Percentiles rank a stretch among this genome's conserved stretches.
Conservation (phyloP, 2,329 filamentous ascomycete species). For the Huntiella moniliformis region DNA sequence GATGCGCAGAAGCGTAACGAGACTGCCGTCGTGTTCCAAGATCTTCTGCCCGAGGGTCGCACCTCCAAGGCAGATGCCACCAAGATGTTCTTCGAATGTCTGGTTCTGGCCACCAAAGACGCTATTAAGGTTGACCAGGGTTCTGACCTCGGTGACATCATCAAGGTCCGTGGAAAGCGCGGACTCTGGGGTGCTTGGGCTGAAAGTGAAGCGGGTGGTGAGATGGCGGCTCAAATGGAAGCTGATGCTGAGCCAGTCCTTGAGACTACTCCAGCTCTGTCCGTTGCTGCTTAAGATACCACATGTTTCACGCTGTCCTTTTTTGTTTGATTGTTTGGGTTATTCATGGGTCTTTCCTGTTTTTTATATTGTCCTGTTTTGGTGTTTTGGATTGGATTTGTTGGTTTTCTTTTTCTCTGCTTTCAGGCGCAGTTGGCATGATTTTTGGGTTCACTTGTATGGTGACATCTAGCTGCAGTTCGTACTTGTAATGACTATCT, state of each 20-base stretch:
- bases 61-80: slow-evolving; percentile 82
- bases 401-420: too few species aligned
- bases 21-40: slow-evolving; percentile 69
- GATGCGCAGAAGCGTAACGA: slow-evolving; percentile 57
- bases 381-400: too few species aligned
- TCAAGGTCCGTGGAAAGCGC: slow-evolving; percentile 74
- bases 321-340: not conserved
- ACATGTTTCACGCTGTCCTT: not conserved
- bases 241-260: slow-evolving; percentile 16
- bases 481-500: too few species aligned
- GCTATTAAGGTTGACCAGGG: slow-evolving; percentile 91
- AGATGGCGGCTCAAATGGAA: slow-evolving; percentile 34
- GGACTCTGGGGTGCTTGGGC: slow-evolving; percentile 97
- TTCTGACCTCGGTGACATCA: slow-evolving; percentile 54
- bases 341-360: slow-evolving; percentile 1
- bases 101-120: slow-evolving; percentile 93
- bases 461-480: too few species aligned
- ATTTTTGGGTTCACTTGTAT: too few species aligned
- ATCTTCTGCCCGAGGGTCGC: slow-evolving; percentile 63
- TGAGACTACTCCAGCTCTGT: slow-evolving; percentile 7
- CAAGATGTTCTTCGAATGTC: slow-evolving; percentile 97
- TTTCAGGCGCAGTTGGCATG: too few species aligned
- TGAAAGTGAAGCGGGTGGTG: slow-evolving; percentile 50
- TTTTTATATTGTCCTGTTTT: not conserved
- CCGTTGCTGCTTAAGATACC: slow-evolving; percentile 11